Evolutionary conservation across 2,329 filamentous ascomycete genomes (phyloP).

Genomic region (Ambrosiella xylebori): DNA sequence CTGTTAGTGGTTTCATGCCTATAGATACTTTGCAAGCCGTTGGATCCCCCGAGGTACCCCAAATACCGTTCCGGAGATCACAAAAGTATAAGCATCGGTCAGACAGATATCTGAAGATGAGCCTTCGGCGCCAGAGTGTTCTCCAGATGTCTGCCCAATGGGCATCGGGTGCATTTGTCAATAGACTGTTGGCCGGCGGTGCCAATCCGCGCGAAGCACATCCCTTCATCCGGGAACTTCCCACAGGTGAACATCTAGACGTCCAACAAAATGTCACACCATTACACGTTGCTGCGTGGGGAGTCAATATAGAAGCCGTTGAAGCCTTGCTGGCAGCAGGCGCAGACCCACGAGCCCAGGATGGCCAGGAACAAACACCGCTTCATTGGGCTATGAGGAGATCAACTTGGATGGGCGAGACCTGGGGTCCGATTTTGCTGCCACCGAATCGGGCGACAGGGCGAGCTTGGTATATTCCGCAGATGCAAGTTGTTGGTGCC

Average conservation of each 20-base stretch:
- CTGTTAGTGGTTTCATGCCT: neutral
- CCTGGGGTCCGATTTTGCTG: conserved; percentile 1
- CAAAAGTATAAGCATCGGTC: neutral
- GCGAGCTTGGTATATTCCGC: conserved; percentile 1
- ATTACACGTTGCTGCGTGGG: conserved; percentile 3
- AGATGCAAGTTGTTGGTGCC: neutral
- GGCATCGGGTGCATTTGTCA: conserved; percentile 2
- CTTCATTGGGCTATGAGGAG: conserved; percentile 7
- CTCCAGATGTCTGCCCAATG: conserved; percentile 1
- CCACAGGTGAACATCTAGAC: neutral
- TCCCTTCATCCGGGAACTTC: conserved; percentile 1
- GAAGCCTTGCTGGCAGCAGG: neutral
- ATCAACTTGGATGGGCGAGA: conserved; percentile 6
- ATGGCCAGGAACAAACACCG: neutral
- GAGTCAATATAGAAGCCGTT: neutral
- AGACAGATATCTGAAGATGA: neutral
- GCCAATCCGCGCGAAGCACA: neutral
- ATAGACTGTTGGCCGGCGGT: neutral
- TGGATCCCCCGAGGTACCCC: neutral
- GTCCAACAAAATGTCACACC: neutral
- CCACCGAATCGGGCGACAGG: neutral
- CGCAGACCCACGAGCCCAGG: neutral
- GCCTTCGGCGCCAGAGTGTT: neutral
- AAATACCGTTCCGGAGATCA: neutral
- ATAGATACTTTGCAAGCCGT: neutral